Evolutionary conservation across 2,329 filamentous ascomycete genomes (phyloP), one percentile per base, ranked within the genome.

Genomic region (Colletotrichum destructivum): DNA sequence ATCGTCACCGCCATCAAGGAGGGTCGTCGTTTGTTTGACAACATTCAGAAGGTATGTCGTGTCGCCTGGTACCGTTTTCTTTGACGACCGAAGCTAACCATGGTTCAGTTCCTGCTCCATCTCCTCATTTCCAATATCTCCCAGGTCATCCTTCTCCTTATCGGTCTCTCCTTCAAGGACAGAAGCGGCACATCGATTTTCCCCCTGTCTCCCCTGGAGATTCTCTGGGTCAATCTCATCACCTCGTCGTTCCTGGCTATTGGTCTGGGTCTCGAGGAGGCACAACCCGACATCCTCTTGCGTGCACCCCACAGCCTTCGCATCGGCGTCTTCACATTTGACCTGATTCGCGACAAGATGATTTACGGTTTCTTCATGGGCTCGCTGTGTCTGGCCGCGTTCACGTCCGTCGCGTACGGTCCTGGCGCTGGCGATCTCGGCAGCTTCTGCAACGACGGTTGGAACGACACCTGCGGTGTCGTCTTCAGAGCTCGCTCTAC

Each of bases 151-250:
- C 86, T 92, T 0, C 85, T 94, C 15, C 86, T 94, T 21, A 88
- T 94, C 64, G 92, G 91, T 60, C 87, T 94, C 6, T 87, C 87
- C 0, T 94, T 94, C 83, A 91, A 91, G 79, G 92, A 94, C 76
- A 75, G 74, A 0, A 78, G 84, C 2, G 83, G 84, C 15, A 81
- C 89, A 18, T 92, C 91, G 0, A 89, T 94, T 16, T 94, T 93
- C 77, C 92, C 92, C 0, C 84, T 94, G 16, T 91, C 91, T 0
- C 92, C 92, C 0, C 87, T 94, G 4, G 91, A 94, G 77, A 93
- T 94, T 76, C 87, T 94, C 42, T 94, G 92, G 92, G 91, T 92
- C 73, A 94, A 94, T 78, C 89, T 94, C 77, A 88, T 94, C 64
- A 94, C 92, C 1, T 93, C 90, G 1, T 92, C 90, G 8, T 88